Percentiles rank a stretch among this genome's conserved stretches.
Evolutionary conservation across 306 rosid genomes (phyloP).

Genomic region (cucumber (Cucumis sativus)): DNA sequence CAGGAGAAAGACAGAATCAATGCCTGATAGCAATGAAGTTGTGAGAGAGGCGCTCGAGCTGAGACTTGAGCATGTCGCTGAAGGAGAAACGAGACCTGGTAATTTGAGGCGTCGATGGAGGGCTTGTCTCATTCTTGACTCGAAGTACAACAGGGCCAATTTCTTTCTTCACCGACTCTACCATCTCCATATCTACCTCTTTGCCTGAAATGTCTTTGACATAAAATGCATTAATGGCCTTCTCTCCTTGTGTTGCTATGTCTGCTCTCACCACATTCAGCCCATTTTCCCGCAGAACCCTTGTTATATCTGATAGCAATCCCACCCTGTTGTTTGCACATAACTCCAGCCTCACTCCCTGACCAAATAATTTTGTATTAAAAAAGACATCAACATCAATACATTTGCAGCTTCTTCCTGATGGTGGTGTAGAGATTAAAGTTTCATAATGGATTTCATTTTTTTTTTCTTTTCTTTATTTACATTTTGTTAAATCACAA

Average conservation of each 20-base stretch:
- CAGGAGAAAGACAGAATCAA: background rate
- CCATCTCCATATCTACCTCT: slow-evolving; percentile 36
- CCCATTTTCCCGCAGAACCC: slow-evolving; percentile 58
- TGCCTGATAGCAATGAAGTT: slow-evolving; percentile 25
- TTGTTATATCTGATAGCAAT: slow-evolving; percentile 51
- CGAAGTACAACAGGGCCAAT: slow-evolving; percentile 36
- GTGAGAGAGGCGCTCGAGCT: slow-evolving; percentile 34
- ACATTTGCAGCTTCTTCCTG: slow-evolving; percentile 1
- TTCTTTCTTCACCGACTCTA: slow-evolving; percentile 46
- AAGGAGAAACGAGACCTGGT: slow-evolving; percentile 23
- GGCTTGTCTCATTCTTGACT: slow-evolving; percentile 22
- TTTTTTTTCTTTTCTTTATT: background rate
- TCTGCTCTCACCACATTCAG: slow-evolving; percentile 51
- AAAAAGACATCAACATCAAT: background rate
- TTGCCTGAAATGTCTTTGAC: slow-evolving; percentile 56
- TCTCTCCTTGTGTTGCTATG: slow-evolving; percentile 52
- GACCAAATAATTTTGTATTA: background rate
- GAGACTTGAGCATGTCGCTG: slow-evolving; percentile 28
- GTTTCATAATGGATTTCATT: background rate
- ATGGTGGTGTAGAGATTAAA: background rate
- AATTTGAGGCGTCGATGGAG: background rate
- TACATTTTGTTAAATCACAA: background rate
- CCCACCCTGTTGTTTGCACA: slow-evolving; percentile 43
- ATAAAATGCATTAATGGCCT: slow-evolving; percentile 43
- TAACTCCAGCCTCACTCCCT: slow-evolving; percentile 58